These are phyloP conservation scores for Croton setiger DNA, from an alignment of 441 rosid genomes.

Conservation along the genomic window DNA sequence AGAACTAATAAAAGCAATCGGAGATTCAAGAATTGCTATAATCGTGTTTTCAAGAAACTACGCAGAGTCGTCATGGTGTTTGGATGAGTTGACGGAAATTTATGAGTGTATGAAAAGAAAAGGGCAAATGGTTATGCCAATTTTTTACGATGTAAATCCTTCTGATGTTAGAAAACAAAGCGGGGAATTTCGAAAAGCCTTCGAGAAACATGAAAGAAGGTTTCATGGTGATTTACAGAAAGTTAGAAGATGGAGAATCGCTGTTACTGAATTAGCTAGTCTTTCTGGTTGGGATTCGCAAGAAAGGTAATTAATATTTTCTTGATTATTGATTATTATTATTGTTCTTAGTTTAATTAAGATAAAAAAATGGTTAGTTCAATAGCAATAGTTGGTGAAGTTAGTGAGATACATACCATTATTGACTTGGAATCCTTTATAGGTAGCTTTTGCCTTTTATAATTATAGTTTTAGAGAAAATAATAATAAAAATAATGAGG, in stretches of 20 bases:
- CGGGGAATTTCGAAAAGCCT: background rate
- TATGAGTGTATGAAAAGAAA: background rate
- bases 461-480: too few relatives aligned
- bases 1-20: background rate
- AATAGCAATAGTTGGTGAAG: too few relatives aligned
- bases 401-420: too few relatives aligned
- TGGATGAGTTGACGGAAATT: slow-evolving; percentile 7
- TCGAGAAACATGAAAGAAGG: background rate
- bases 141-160: slow-evolving; percentile 4
- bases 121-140: background rate
- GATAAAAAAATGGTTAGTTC: too few relatives aligned
- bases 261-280: slow-evolving; percentile 2
- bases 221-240: background rate
- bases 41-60: slow-evolving; percentile 7
- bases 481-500: too few relatives aligned
- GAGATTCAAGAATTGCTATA: background rate
- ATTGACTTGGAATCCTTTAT: too few relatives aligned
- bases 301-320: background rate
- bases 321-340: too few relatives aligned
- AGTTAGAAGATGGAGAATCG: background rate
- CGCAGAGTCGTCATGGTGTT: slow-evolving; percentile 6
- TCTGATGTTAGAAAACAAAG: background rate
- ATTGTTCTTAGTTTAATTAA: background rate
- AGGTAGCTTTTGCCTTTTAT: too few relatives aligned
- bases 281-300: slow-evolving; percentile 5